These are phyloP conservation scores for Puccinia coronata DNA, from an alignment of 1,284 basidiomycete species.

Conservation along the genomic window DNA sequence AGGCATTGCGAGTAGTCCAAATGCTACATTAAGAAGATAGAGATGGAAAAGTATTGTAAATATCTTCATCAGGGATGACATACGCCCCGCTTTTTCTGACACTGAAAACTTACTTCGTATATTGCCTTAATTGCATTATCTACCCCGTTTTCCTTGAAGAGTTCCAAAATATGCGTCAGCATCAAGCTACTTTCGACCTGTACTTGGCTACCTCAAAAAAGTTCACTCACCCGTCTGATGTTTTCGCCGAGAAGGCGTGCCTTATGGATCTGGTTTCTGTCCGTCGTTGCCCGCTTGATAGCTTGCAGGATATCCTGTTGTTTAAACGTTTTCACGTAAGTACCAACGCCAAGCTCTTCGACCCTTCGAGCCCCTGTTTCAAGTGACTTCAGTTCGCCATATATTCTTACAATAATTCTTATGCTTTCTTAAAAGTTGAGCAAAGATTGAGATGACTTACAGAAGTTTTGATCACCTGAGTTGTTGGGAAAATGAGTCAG, in stretches of 20 bases:
- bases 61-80: neutral
- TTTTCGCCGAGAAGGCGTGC: conserved; percentile 54
- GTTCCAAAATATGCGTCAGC: no score
- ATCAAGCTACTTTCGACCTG: neutral
- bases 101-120: conserved; percentile 52
- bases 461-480: conserved; percentile 44
- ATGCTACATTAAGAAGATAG: neutral
- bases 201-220: no score
- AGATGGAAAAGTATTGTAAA: neutral
- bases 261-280: conserved; percentile 55
- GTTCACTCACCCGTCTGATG: conserved; percentile 51
- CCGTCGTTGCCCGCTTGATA: conserved; percentile 52
- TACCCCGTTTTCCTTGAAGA: conserved; percentile 55
- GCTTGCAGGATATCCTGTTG: conserved; percentile 50
- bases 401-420: conserved; percentile 13
- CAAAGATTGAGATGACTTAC: neutral
- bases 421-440: neutral
- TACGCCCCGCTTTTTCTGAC: no score
- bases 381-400: conserved; percentile 18
- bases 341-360: conserved; percentile 55
- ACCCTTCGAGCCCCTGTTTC: conserved; percentile 55
- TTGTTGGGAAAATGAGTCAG: neutral
- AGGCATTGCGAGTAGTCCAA: conserved; percentile 17
- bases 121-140: conserved; percentile 54
- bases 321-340: conserved; percentile 52